Percentiles rank a stretch among this genome's conserved stretches.
These are phyloP conservation scores for Leptoxyphium fumago DNA, from an alignment of 2,329 filamentous ascomycete genomes.

Conservation along the genomic window DNA sequence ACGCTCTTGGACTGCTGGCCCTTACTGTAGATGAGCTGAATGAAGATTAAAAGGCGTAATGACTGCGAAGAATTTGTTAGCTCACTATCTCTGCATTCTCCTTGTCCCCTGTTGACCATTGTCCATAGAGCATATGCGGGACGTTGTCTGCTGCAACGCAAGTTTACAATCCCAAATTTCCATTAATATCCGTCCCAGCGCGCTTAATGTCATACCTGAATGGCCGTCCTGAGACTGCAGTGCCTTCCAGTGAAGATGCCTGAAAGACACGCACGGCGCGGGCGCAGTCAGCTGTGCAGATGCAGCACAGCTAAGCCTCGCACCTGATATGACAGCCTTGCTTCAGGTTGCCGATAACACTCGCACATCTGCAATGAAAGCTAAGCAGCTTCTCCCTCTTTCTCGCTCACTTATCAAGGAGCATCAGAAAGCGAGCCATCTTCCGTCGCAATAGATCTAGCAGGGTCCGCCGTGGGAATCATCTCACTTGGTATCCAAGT, in stretches of 20 bases:
- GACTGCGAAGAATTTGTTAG: no score
- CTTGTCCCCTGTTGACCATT: background rate
- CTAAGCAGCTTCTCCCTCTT: background rate
- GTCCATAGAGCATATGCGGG: background rate
- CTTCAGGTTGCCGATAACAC: background rate
- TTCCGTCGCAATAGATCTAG: conserved; percentile 1
- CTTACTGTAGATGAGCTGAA: background rate
- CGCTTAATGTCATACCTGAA: background rate
- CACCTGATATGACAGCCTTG: background rate
- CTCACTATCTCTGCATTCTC: background rate
- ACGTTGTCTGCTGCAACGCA: background rate
- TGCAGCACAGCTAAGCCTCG: background rate
- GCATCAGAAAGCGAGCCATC: background rate
- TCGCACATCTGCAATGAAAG: background rate
- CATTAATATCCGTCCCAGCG: background rate
- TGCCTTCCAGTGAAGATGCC: background rate
- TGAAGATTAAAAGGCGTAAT: background rate
- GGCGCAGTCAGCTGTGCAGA: background rate
- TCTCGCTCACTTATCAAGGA: background rate
- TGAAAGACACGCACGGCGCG: background rate
- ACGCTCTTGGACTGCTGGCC: background rate
- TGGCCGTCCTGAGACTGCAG: background rate
- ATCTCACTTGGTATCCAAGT: conserved; percentile 6
- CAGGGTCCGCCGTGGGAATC: conserved; percentile 4
- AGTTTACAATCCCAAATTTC: background rate